phyloP scores from a whole-genome alignment of 2,329 filamentous ascomycete genomes.

The Trichoderma sp. region DNA sequence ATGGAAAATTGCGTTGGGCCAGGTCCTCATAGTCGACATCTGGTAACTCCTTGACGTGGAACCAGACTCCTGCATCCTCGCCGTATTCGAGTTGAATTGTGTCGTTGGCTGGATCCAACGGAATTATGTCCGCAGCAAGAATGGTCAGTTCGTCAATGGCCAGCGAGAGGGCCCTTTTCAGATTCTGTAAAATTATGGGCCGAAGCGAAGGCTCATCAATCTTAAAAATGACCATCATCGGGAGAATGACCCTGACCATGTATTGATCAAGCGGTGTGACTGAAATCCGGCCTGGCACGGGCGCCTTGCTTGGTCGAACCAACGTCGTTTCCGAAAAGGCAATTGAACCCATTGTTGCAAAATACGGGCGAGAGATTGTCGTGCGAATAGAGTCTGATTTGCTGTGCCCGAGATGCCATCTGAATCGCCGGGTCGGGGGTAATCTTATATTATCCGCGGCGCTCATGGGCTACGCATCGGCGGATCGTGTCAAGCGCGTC shows the following conservation, averaged over 20 bases:
- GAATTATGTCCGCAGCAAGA: conserved; percentile 17
- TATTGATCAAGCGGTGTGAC: conserved; percentile 21
- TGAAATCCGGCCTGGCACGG: conserved; percentile 8
- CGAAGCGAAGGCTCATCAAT: conserved; percentile 17
- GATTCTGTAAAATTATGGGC: conserved; percentile 14
- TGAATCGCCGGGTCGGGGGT: conserved; percentile 9
- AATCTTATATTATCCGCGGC: conserved; percentile 14
- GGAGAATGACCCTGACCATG: conserved; percentile 21
- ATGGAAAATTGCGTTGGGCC: conserved; percentile 12
- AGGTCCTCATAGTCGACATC: conserved; percentile 13
- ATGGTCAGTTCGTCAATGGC: conserved; percentile 17
- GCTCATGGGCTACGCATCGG: conserved; percentile 1
- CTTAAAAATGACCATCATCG: conserved; percentile 19
- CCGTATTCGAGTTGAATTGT: conserved; percentile 17
- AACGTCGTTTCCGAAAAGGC: conserved; percentile 2
- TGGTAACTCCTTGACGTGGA: conserved; percentile 18
- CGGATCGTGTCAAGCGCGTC: conserved; percentile 14
- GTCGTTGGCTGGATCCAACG: background rate
- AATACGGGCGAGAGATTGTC: background rate
- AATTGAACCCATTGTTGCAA: conserved; percentile 2
- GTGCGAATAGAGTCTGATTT: background rate
- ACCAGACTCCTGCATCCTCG: conserved; percentile 19
- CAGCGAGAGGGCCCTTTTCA: conserved; percentile 11
- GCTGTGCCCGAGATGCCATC: background rate
- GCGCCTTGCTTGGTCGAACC: conserved; percentile 19